phyloP scores from a whole-genome alignment of 2,329 filamentous ascomycete genomes.

The Talaromyces albobiverticillius region DNA sequence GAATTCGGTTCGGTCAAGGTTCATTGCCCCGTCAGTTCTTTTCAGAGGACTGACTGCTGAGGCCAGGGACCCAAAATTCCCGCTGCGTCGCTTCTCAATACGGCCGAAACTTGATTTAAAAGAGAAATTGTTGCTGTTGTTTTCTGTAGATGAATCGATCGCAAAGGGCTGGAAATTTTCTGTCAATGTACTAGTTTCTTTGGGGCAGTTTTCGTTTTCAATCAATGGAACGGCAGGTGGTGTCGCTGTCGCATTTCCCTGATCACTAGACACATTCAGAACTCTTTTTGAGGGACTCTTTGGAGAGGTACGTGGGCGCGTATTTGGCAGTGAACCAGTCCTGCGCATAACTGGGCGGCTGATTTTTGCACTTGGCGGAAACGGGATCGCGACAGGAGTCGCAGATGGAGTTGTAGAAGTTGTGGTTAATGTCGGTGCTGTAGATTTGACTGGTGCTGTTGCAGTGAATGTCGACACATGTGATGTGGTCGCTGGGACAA shows the following conservation, averaged over 20 bases:
- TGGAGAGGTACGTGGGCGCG: conserved; percentile 66
- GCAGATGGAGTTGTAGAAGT: not conserved
- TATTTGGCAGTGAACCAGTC: conserved; percentile 23
- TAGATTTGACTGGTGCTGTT: not conserved
- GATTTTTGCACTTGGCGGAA: conserved; percentile 65
- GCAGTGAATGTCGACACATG: conserved; percentile 20
- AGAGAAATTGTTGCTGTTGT: conserved; percentile 38
- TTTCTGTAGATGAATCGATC: conserved; percentile 28
- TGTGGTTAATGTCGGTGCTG: not conserved
- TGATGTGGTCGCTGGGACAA: conserved; percentile 39
- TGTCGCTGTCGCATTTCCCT: conserved; percentile 63
- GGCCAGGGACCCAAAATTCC: conserved; percentile 48
- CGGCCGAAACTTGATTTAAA: conserved; percentile 41
- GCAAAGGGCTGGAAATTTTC: conserved; percentile 5
- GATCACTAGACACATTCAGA: conserved; percentile 66
- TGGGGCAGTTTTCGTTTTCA: conserved; percentile 45
- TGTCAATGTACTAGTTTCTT: conserved; percentile 4
- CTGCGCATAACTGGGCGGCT: conserved; percentile 43
- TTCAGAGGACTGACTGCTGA: conserved; percentile 80
- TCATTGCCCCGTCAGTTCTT: conserved; percentile 86
- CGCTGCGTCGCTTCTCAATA: conserved; percentile 50
- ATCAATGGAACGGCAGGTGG: conserved; percentile 39
- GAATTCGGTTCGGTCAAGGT: conserved; percentile 71
- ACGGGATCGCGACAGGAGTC: conserved; percentile 57
- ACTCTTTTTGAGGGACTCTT: conserved; percentile 79